Evolutionary conservation across 1,139 yeast genomes (phyloP).

Genomic region (Candida neerlandica): DNA sequence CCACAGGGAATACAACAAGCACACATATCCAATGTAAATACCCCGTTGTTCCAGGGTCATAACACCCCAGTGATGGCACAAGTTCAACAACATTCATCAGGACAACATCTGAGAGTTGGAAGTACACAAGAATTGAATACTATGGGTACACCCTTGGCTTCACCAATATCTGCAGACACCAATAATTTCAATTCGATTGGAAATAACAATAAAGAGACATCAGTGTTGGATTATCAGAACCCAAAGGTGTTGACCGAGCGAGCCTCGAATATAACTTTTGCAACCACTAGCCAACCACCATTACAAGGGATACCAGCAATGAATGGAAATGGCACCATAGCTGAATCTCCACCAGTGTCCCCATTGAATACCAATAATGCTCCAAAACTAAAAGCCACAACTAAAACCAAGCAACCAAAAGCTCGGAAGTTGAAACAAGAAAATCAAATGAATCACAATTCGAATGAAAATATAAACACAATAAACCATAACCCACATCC

Average conservation of each 20-base stretch:
- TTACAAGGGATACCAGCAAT: neutral
- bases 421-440: conserved; percentile 3
- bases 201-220: conserved; percentile 5
- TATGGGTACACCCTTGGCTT: conserved; percentile 11
- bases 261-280: conserved; percentile 11
- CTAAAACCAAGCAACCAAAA: neutral
- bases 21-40: neutral
- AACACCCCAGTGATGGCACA: conserved; percentile 1
- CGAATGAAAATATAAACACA: conserved; percentile 1
- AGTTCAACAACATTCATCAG: neutral
- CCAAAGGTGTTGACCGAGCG: conserved; percentile 7
- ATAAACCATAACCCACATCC: conserved; percentile 14
- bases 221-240: conserved; percentile 9
- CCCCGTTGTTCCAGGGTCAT: conserved; percentile 3
- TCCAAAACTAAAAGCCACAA: conserved; percentile 1
- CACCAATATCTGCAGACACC: conserved; percentile 13
- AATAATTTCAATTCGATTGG: neutral
- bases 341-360: conserved; percentile 11
- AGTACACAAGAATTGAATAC: conserved; percentile 3
- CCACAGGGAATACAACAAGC: neutral
- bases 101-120: neutral
- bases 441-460: neutral
- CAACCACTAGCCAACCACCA: neutral
- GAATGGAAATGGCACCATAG: neutral
- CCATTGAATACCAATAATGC: conserved; percentile 7